A percentile compares a stretch with the other conserved stretches of the same genome.
Evolutionary conservation across 2,329 filamentous ascomycete genomes (phyloP).

Genomic region (Hymenoscyphus occultus): DNA sequence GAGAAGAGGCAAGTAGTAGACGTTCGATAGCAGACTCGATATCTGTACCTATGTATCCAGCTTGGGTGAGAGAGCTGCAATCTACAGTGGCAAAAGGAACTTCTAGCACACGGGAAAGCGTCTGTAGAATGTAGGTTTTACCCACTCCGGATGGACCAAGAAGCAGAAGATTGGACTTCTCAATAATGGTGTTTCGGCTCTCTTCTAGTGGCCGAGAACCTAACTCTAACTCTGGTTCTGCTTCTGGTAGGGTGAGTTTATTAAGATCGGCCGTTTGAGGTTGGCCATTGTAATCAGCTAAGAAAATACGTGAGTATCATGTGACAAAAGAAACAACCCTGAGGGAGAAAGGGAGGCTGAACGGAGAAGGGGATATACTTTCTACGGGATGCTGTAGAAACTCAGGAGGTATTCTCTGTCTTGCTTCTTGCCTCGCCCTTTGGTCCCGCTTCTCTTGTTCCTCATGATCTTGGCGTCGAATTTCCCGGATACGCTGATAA

Average conservation of each 20-base stretch:
- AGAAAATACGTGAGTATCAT: constrained; percentile 35
- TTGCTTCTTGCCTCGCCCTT: constrained; percentile 48
- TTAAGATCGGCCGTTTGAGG: constrained; percentile 33
- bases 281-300: constrained; percentile 56
- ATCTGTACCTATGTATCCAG: constrained; percentile 96
- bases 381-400: constrained; percentile 69
- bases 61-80: constrained; percentile 93
- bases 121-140: constrained; percentile 87
- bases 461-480: constrained; percentile 74
- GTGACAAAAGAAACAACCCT: not conserved
- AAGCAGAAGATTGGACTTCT: constrained; percentile 92
- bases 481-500: constrained; percentile 80
- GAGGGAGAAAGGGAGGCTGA: not conserved
- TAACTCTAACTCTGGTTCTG: constrained; percentile 23
- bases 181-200: constrained; percentile 49
- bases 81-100: constrained; percentile 95
- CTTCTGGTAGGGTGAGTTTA: not conserved
- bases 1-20: constrained; percentile 84
- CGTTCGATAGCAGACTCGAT: constrained; percentile 94
- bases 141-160: constrained; percentile 92
- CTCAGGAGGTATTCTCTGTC: constrained; percentile 37
- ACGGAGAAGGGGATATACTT: constrained; percentile 50
- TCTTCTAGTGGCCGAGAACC: constrained; percentile 26
- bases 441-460: constrained; percentile 64
- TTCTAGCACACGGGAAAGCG: constrained; percentile 85